phyloP scores from a whole-genome alignment of 2,329 filamentous ascomycete species.

The Metarhizium guizhouense region DNA sequence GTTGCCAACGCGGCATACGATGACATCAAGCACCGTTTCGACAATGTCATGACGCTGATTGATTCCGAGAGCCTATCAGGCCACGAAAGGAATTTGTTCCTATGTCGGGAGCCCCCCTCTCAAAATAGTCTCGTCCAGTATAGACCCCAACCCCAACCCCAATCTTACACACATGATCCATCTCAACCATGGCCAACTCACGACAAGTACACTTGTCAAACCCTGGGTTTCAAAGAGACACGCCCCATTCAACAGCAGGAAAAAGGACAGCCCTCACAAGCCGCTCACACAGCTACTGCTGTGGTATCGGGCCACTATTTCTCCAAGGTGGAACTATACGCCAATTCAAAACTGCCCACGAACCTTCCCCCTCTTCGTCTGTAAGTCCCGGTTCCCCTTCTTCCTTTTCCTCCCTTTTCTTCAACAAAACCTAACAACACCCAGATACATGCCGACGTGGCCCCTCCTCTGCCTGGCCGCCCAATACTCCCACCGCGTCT shows the following conservation, averaged over 20 bases:
- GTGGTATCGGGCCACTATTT: conserved; percentile 49
- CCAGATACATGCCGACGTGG: conserved; percentile 63
- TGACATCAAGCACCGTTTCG: conserved; percentile 52
- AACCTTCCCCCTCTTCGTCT: conserved; percentile 60
- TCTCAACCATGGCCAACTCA: not conserved
- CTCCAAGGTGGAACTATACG: conserved; percentile 68
- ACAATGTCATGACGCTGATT: conserved; percentile 62
- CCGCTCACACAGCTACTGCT: conserved; percentile 11
- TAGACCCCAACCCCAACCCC: not conserved
- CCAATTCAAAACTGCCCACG: conserved; percentile 64
- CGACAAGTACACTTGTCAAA: not conserved
- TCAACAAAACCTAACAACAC: not conserved
- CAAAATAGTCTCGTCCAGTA: not conserved
- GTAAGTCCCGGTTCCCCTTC: conserved; percentile 29
- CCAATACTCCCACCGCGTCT: conserved; percentile 67
- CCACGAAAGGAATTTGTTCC: conserved; percentile 45
- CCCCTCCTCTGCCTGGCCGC: conserved; percentile 72
- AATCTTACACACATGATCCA: not conserved
- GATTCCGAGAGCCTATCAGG: conserved; percentile 50
- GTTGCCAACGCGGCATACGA: conserved; percentile 34
- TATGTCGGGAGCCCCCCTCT: conserved; percentile 6
- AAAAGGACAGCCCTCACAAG: not conserved
- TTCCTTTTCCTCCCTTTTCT: not conserved
- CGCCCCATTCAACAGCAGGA: not conserved
- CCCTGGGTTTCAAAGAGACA: not conserved